Evolutionary conservation across 192 early-diverging fungal genomes (phyloP).

Genomic region (Pilaira anomala): DNA sequence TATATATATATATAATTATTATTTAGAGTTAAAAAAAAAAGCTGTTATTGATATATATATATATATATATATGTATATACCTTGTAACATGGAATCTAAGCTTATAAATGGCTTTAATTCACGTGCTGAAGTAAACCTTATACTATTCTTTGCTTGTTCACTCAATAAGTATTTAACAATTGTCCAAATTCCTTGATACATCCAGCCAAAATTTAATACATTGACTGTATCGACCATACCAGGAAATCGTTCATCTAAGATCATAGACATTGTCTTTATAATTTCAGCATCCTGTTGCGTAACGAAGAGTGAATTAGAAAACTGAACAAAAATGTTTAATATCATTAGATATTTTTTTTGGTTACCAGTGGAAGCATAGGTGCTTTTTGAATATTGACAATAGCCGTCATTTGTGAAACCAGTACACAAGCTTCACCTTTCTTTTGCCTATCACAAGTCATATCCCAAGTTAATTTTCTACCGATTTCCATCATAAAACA

Average conservation of each 20-base stretch:
- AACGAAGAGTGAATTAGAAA: not conserved
- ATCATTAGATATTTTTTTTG: no score
- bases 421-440: slow-evolving; percentile 10
- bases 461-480: slow-evolving; percentile 37
- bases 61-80: slow-evolving; percentile 8
- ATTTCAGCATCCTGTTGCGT: slow-evolving; percentile 18
- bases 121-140: slow-evolving; percentile 31
- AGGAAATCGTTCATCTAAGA: slow-evolving; percentile 28
- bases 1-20: no score
- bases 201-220: slow-evolving; percentile 46
- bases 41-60: no score
- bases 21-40: no score
- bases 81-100: slow-evolving; percentile 29
- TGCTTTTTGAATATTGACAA: slow-evolving; percentile 27
- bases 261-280: slow-evolving; percentile 18
- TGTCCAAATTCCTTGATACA: slow-evolving; percentile 44
- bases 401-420: slow-evolving; percentile 23
- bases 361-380: slow-evolving; percentile 29
- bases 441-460: slow-evolving; percentile 17
- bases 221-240: slow-evolving; percentile 25
- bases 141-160: slow-evolving; percentile 32
- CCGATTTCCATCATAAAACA: slow-evolving; percentile 39
- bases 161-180: slow-evolving; percentile 38
- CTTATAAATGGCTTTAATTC: slow-evolving; percentile 30
- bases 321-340: not conserved